Percentiles rank a stretch among this genome's conserved stretches.
These are phyloP conservation scores for Colletotrichum ledebouriae DNA, from an alignment of 2,329 filamentous ascomycete species.

Conservation along the genomic window DNA sequence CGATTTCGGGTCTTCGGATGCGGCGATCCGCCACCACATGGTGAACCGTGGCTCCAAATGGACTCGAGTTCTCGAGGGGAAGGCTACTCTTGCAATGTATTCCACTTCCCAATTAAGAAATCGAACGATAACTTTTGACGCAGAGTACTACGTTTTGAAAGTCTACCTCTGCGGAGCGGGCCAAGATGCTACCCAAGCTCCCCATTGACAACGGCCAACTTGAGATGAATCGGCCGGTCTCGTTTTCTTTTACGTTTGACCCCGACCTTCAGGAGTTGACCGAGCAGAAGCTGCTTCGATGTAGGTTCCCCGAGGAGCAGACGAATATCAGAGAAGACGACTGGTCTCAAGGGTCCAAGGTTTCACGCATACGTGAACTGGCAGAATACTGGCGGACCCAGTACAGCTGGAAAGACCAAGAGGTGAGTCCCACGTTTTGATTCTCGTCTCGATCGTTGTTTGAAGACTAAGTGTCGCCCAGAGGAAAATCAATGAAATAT, in stretches of 20 bases:
- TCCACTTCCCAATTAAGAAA: background rate
- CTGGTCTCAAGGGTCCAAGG: conserved; percentile 43
- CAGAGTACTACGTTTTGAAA: background rate
- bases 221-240: conserved; percentile 18
- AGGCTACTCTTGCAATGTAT: background rate
- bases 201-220: conserved; percentile 14
- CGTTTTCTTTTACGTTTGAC: conserved; percentile 25
- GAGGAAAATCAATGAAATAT: conserved; percentile 31
- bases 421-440: background rate
- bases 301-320: conserved; percentile 36
- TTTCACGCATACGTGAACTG: conserved; percentile 30
- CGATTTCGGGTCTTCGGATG: background rate
- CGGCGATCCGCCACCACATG: background rate
- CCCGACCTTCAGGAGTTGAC: conserved; percentile 34
- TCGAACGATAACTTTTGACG: background rate
- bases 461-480: background rate
- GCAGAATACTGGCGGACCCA: conserved; percentile 37
- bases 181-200: conserved; percentile 21
- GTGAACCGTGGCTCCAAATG: background rate
- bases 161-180: background rate
- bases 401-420: conserved; percentile 36
- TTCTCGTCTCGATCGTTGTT: background rate
- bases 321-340: conserved; percentile 31
- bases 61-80: too few species aligned
- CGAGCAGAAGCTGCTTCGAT: conserved; percentile 29